Conservation (phyloP, 352 stramenopile genomes). For the Thalassiosira exigua region DNA sequence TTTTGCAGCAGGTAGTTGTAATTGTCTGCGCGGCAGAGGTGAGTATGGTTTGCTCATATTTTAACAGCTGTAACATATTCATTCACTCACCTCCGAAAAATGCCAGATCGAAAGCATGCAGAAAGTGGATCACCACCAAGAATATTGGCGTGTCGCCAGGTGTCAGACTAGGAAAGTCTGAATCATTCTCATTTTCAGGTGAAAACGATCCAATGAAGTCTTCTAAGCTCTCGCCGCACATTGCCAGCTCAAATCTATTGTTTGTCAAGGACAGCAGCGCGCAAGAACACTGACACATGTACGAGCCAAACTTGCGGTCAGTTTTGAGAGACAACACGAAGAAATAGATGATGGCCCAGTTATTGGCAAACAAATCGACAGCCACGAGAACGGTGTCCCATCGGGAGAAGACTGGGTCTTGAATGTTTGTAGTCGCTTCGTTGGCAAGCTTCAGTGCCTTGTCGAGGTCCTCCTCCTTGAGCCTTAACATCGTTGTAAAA, state of each 20-base stretch:
- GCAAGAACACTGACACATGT: conserved; percentile 4
- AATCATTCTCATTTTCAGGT: background rate
- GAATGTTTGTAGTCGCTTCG: conserved; percentile 10
- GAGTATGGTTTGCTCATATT: too few relatives aligned
- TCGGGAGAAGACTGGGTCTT: conserved; percentile 18
- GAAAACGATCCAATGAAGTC: conserved; percentile 3
- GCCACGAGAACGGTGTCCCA: conserved; percentile 15
- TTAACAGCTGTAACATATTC: too few relatives aligned
- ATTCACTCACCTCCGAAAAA: too few relatives aligned
- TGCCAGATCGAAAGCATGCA: conserved; percentile 13
- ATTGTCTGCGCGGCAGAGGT: too few relatives aligned
- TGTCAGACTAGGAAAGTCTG: background rate
- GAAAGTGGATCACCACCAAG: conserved; percentile 9
- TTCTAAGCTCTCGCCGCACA: background rate
- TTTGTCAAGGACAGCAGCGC: conserved; percentile 31
- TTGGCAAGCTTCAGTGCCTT: background rate
- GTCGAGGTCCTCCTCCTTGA: background rate
- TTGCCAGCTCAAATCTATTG: background rate
- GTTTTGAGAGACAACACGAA: conserved; percentile 19
- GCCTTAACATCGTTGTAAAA: background rate
- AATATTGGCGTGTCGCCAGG: conserved; percentile 15
- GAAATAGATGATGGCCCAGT: conserved; percentile 24
- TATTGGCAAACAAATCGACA: conserved; percentile 6
- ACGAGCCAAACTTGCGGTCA: background rate
- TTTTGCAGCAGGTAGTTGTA: conserved; percentile 19